Evolutionary conservation across 2,329 filamentous ascomycete genomes (phyloP), one percentile per base, ranked within the genome.

Genomic region (Clonostachys sp.): DNA sequence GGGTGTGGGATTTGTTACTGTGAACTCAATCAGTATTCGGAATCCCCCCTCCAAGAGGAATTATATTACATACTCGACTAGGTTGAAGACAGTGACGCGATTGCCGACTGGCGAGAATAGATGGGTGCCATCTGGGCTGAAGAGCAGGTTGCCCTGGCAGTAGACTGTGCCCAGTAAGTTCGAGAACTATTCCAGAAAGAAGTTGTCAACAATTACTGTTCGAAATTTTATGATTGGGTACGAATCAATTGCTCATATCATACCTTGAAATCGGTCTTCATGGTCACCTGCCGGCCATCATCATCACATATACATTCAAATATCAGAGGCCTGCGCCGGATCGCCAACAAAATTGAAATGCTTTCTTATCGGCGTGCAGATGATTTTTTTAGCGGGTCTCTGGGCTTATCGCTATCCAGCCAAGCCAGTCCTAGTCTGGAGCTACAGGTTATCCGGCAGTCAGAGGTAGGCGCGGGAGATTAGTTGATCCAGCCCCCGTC

Each of bases 231-330:
- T 48, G 42, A 38, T 24, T 20, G 36, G 17, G 42, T 10, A 9
- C 13, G 12, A n/a, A 18, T 44, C 10, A 10, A 38, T 7, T 3
- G 36, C 14, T n/a, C 14, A 18, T n/a, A 12, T 39, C 68, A 53
- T 71, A 95, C 92, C 84, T 94, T 95, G 70, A 97, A 99, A 72
- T 97, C 92, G 57, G 91, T 97, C 87, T 97, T 99, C 94, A 99
- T 99, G 66, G 70, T 83, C 65, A 68, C 60, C 62, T 61, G 56
- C 56, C 59, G 60, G 59, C 63, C 64, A 67, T 68, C 30, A 17
- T 45, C 42, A 24, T 35, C 24, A 20, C 13, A 30, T 45, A 20
- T 38, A 45, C 36, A 54, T 59, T 63, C 50, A 45, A 48, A 45
- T 30, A 51, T 56, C 36, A 57, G 52, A 56, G 53, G 54, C 49